These are phyloP conservation scores for Stenocarpella maydis DNA, from an alignment of 2,329 filamentous ascomycete species.

Conservation along the genomic window DNA sequence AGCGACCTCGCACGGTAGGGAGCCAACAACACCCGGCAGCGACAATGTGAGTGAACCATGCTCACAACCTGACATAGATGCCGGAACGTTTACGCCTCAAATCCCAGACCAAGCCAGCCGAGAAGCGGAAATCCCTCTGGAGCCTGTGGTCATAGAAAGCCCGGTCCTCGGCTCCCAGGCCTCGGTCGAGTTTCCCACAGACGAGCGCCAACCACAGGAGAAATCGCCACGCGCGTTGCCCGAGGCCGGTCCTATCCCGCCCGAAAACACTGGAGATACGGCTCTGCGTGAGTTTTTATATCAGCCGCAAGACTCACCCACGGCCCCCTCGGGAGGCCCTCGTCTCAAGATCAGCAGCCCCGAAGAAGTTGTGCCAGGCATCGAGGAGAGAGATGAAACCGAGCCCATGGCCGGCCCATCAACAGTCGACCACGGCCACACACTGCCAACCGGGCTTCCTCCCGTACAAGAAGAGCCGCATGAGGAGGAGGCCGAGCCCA, in stretches of 20 bases:
- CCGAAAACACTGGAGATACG: constrained; percentile 18
- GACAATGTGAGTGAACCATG: constrained; percentile 37
- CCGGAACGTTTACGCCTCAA: constrained; percentile 34
- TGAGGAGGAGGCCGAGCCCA: constrained; percentile 53
- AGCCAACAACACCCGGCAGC: constrained; percentile 32
- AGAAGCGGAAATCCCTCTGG: constrained; percentile 28
- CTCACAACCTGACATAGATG: constrained; percentile 35
- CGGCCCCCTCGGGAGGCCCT: constrained; percentile 12
- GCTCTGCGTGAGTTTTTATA: background rate
- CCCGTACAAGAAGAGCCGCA: constrained; percentile 61
- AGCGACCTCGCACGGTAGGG: constrained; percentile 30
- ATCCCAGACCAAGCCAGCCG: constrained; percentile 37
- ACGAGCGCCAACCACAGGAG: background rate
- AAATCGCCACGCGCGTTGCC: background rate
- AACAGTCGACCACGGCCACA: constrained; percentile 51
- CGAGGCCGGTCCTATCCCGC: background rate
- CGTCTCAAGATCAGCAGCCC: constrained; percentile 14
- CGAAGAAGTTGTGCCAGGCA: constrained; percentile 28
- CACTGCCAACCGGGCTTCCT: constrained; percentile 55
- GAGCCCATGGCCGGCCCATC: constrained; percentile 27
- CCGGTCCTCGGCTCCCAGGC: constrained; percentile 44
- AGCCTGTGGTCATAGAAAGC: constrained; percentile 39
- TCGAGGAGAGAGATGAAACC: constrained; percentile 34
- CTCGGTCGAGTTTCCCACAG: constrained; percentile 36
- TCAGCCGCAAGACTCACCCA: background rate